These are phyloP conservation scores for Pelargonium myrrhifolium DNA, from an alignment of 441 rosid genomes.

Conservation along the genomic window DNA sequence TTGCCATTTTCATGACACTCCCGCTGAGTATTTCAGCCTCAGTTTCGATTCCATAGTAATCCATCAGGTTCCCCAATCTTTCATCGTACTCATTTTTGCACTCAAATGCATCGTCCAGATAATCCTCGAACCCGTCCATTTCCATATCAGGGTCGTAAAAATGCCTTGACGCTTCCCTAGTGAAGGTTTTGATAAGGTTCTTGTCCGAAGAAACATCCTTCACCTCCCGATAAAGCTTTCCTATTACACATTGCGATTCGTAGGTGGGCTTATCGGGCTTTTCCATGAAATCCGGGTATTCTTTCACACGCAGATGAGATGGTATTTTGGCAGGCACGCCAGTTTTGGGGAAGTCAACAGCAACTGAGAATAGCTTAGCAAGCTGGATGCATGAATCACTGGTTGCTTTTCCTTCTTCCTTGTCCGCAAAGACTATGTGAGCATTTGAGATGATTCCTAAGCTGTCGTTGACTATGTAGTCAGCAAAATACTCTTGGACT, in stretches of 20 bases:
- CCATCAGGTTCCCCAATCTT: constrained; percentile 16
- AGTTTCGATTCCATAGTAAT: constrained; percentile 10
- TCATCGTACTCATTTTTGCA: constrained; percentile 14
- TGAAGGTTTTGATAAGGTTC: constrained; percentile 11
- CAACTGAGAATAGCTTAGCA: constrained; percentile 12
- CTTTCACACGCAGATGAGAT: neutral
- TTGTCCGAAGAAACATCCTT: constrained; percentile 3
- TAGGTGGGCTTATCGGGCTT: constrained; percentile 9
- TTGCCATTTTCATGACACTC: constrained; percentile 7
- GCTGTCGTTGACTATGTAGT: constrained; percentile 15
- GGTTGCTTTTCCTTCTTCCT: constrained; percentile 9
- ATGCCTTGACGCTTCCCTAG: constrained; percentile 11
- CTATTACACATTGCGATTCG: constrained; percentile 4
- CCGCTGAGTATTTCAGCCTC: constrained; percentile 22
- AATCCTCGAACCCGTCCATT: constrained; percentile 9
- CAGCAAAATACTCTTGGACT: constrained; percentile 19
- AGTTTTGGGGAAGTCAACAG: constrained; percentile 23
- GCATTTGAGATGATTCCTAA: constrained; percentile 19
- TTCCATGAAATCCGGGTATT: constrained; percentile 23
- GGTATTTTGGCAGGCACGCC: constrained; percentile 19
- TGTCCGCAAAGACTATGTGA: constrained; percentile 17
- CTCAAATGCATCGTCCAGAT: constrained; percentile 8
- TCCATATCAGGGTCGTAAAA: constrained; percentile 19
- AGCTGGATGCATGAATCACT: constrained; percentile 11
- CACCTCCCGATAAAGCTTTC: constrained; percentile 22